Conservation (phyloP, 495 filamentous ascomycete genomes). For the Penicillium desertorum region DNA sequence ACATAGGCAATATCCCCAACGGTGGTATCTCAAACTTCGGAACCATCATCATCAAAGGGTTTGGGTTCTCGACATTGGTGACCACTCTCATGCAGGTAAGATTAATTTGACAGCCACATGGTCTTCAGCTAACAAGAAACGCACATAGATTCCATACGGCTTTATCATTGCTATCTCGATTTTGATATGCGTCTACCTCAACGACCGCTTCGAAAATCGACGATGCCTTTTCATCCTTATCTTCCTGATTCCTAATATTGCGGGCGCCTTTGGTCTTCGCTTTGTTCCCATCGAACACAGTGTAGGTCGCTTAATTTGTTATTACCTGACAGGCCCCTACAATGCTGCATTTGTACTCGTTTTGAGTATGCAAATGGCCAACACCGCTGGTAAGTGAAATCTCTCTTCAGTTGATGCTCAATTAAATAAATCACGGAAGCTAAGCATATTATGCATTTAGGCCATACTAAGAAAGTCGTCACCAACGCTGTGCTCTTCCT, state of each 20-base stretch:
- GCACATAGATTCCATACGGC: constrained; percentile 55
- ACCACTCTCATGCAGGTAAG: constrained; percentile 49
- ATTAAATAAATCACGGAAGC: not conserved
- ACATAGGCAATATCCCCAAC: constrained; percentile 44
- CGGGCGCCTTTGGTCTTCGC: constrained; percentile 55
- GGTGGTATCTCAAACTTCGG: constrained; percentile 60
- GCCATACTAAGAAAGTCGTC: constrained; percentile 64
- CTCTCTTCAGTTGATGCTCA: not conserved
- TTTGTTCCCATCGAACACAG: constrained; percentile 48
- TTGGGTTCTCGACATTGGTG: constrained; percentile 56
- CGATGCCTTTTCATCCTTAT: constrained; percentile 55
- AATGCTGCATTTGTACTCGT: constrained; percentile 61
- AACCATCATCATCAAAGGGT: constrained; percentile 61
- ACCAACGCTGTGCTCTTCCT: constrained; percentile 59
- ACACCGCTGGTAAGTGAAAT: constrained; percentile 44
- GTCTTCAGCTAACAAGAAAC: constrained; percentile 18
- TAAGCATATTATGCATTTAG: constrained; percentile 13
- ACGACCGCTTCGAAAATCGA: constrained; percentile 57
- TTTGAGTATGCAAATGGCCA: constrained; percentile 57
- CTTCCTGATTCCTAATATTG: constrained; percentile 56
- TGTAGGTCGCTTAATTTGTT: constrained; percentile 55
- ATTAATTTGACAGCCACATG: not conserved
- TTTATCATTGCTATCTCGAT: constrained; percentile 58
- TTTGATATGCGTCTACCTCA: constrained; percentile 55
- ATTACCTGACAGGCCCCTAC: constrained; percentile 59